Conservation (phyloP, 2,329 filamentous ascomycete genomes). For the Pestalotiopsis sp. region DNA sequence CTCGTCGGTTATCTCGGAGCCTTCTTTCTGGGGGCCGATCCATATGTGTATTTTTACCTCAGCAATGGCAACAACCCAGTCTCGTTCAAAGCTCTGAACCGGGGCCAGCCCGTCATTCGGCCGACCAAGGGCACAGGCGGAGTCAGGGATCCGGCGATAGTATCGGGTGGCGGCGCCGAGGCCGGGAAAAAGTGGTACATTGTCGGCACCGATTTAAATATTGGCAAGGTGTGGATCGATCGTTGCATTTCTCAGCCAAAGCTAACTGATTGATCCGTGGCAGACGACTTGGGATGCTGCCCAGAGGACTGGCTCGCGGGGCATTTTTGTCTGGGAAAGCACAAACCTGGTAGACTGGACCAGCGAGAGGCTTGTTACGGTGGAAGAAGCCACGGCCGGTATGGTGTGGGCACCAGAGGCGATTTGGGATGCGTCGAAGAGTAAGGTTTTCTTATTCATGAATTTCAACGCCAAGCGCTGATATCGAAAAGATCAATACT, state of each 20-base stretch:
- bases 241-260: too few relatives aligned
- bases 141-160: slow-evolving; percentile 54
- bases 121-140: slow-evolving; percentile 55
- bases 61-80: slow-evolving; percentile 54
- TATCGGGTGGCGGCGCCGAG: slow-evolving; percentile 48
- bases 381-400: slow-evolving; percentile 55
- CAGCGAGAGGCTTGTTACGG: slow-evolving; percentile 48
- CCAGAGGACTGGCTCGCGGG: slow-evolving; percentile 52
- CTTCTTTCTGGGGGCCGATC: slow-evolving; percentile 57
- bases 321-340: slow-evolving; percentile 60
- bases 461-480: slow-evolving; percentile 12
- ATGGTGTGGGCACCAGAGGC: slow-evolving; percentile 64
- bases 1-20: slow-evolving; percentile 55
- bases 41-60: slow-evolving; percentile 56
- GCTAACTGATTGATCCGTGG: not conserved
- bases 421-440: slow-evolving; percentile 51
- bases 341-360: slow-evolving; percentile 53
- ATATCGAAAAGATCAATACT: slow-evolving; percentile 38
- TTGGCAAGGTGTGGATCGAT: slow-evolving; percentile 39
- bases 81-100: slow-evolving; percentile 52
- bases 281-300: slow-evolving; percentile 56
- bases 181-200: slow-evolving; percentile 56
- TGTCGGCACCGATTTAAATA: slow-evolving; percentile 57
- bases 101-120: slow-evolving; percentile 48
- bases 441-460: slow-evolving; percentile 21